phyloP scores from a whole-genome alignment of 2,329 filamentous ascomycete species.

The Hypomyces perniciosus region DNA sequence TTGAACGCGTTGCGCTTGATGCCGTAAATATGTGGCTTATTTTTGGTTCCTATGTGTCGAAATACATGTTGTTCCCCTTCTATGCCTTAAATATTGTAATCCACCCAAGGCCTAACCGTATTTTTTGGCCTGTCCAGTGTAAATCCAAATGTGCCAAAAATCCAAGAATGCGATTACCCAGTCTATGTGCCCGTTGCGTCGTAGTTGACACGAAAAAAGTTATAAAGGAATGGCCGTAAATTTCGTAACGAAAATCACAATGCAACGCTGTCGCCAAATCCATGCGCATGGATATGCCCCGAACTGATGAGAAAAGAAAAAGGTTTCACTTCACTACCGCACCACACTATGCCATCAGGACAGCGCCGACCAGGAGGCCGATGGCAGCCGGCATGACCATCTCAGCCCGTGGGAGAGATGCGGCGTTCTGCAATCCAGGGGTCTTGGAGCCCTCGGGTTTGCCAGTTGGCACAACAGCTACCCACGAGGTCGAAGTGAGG shows the following conservation, averaged over 20 bases:
- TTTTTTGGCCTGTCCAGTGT: constrained; percentile 6
- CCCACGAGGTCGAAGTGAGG: constrained; percentile 45
- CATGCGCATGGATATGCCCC: constrained; percentile 4
- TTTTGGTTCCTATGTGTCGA: constrained; percentile 6
- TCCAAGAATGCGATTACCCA: constrained; percentile 5
- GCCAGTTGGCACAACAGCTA: constrained; percentile 36
- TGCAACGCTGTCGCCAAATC: constrained; percentile 9
- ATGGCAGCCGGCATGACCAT: constrained; percentile 22
- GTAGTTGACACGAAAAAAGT: constrained; percentile 2
- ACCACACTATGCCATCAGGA: constrained; percentile 22
- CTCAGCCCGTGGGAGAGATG: constrained; percentile 18
- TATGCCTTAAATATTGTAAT: constrained; percentile 8
- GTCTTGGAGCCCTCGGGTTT: constrained; percentile 22
- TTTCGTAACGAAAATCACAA: constrained; percentile 5
- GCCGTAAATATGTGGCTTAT: constrained; percentile 1
- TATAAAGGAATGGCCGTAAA: constrained; percentile 9
- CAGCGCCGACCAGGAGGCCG: constrained; percentile 23
- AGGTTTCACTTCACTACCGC: background rate
- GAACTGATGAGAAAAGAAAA: background rate
- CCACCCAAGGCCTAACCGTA: background rate
- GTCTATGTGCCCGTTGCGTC: constrained; percentile 8
- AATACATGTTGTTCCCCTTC: constrained; percentile 8
- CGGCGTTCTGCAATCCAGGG: constrained; percentile 34
- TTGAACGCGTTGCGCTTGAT: background rate
- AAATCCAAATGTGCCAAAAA: constrained; percentile 5